phyloP scores from a whole-genome alignment of 345 rosid genomes.

The Eucalyptus shirleyi region DNA sequence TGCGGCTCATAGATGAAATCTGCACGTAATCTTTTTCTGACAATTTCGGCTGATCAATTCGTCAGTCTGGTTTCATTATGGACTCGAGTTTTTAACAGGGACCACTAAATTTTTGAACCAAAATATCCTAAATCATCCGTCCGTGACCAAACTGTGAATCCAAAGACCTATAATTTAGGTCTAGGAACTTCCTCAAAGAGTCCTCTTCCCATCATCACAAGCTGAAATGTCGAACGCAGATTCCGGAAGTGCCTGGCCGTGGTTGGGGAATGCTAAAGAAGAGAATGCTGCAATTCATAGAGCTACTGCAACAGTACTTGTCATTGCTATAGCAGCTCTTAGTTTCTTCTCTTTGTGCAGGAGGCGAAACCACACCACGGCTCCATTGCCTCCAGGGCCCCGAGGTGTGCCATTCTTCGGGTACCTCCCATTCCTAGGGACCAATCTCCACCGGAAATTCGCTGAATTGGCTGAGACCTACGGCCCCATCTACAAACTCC shows the following conservation, averaged over 20 bases:
- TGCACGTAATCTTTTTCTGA: too few species aligned
- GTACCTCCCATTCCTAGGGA: slow-evolving; percentile 27
- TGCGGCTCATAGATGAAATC: too few species aligned
- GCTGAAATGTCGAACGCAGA: background rate
- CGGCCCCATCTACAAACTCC: slow-evolving; percentile 28
- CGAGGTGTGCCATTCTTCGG: slow-evolving; percentile 25
- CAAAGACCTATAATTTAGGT: too few species aligned
- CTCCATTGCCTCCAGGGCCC: slow-evolving; percentile 12
- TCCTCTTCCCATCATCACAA: too few species aligned
- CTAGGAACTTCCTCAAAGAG: too few species aligned
- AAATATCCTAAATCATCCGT: too few species aligned
- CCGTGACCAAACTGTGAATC: too few species aligned
- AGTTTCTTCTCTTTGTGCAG: background rate
- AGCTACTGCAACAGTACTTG: background rate
- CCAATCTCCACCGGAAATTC: slow-evolving; percentile 7
- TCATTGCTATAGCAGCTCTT: background rate
- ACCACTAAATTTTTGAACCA: too few species aligned
- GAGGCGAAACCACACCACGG: background rate
- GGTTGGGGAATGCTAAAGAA: background rate
- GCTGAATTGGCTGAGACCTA: slow-evolving; percentile 2
- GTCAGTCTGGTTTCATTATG: too few species aligned
- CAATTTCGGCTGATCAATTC: too few species aligned
- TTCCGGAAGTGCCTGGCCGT: background rate
- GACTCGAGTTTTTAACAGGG: too few species aligned
- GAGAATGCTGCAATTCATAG: background rate